phyloP scores from a whole-genome alignment of 2,329 filamentous ascomycete species.

The Ustulina deusta region DNA sequence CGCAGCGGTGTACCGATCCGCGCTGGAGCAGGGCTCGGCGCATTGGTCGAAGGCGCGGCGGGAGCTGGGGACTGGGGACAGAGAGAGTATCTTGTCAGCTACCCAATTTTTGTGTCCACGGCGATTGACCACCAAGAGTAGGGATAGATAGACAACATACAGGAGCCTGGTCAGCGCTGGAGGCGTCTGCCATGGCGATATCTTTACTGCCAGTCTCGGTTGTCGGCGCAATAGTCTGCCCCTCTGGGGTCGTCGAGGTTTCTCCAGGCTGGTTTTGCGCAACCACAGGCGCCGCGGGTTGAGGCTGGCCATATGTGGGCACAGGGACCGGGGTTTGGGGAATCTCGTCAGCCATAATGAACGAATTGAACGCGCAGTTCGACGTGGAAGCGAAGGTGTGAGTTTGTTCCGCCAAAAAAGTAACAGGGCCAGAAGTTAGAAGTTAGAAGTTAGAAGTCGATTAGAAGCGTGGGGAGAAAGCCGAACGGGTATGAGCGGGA shows the following conservation, averaged over 20 bases:
- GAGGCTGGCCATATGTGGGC: conserved; percentile 46
- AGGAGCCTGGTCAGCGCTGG: conserved; percentile 54
- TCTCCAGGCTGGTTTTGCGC: conserved; percentile 26
- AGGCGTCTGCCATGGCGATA: conserved; percentile 59
- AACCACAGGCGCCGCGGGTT: conserved; percentile 22
- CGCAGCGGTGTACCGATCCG: conserved; percentile 64
- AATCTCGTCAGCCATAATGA: conserved; percentile 45
- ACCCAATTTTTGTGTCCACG: neutral
- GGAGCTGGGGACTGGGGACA: conserved; percentile 55
- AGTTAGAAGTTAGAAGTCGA: neutral
- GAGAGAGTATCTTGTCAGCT: conserved; percentile 31
- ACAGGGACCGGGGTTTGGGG: conserved; percentile 47
- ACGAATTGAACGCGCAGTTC: neutral
- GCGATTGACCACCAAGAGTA: neutral
- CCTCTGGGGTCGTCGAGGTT: conserved; percentile 30
- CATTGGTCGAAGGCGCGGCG: conserved; percentile 40
- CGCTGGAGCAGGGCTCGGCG: conserved; percentile 56
- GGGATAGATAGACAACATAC: conserved; percentile 46
- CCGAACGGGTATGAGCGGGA: conserved; percentile 16
- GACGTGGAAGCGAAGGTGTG: neutral
- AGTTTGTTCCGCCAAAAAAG: neutral
- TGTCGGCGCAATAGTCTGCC: conserved; percentile 34
- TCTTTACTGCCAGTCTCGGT: conserved; percentile 49
- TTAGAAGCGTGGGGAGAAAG: neutral
- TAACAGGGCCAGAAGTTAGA: neutral